Percentiles rank a stretch among this genome's conserved stretches.
phyloP scores from a whole-genome alignment of 78 protist genomes.

The Dictyostelium capitatum region DNA sequence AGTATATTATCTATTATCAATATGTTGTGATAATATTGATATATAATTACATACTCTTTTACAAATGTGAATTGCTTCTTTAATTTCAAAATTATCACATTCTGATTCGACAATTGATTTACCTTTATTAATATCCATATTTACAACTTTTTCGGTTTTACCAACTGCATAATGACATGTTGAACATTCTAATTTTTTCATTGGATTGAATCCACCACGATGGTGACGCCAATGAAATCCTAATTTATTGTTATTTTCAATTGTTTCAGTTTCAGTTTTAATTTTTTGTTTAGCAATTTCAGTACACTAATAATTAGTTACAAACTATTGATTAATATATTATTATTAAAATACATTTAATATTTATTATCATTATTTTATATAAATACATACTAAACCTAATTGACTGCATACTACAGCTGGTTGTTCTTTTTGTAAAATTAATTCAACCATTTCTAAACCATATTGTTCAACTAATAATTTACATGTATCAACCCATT shows the following conservation, averaged over 20 bases:
- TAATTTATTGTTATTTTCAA: too few species aligned
- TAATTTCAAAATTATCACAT: neutral
- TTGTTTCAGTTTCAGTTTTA: neutral
- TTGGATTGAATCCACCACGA: neutral
- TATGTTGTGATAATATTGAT: neutral
- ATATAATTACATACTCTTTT: neutral
- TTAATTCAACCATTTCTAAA: neutral
- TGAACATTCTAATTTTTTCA: conserved; percentile 8
- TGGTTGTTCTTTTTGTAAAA: neutral
- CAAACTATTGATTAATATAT: too few species aligned
- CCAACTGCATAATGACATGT: conserved; percentile 13
- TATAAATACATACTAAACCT: neutral
- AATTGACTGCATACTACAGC: conserved; percentile 12
- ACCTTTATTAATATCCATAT: neutral
- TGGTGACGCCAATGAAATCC: neutral
- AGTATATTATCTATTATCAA: too few species aligned
- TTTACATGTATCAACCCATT: conserved; percentile 10
- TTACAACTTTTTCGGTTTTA: neutral
- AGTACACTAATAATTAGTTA: too few species aligned
- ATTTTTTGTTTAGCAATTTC: neutral
- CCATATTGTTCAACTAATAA: neutral
- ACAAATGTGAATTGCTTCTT: neutral
- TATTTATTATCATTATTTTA: too few species aligned
- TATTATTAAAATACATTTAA: too few species aligned
- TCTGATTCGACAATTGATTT: neutral